Evolutionary conservation across 75 land plant species (phyloP), one percentile per base, ranked within the genome.

Genomic region (Gnetum montanum): DNA sequence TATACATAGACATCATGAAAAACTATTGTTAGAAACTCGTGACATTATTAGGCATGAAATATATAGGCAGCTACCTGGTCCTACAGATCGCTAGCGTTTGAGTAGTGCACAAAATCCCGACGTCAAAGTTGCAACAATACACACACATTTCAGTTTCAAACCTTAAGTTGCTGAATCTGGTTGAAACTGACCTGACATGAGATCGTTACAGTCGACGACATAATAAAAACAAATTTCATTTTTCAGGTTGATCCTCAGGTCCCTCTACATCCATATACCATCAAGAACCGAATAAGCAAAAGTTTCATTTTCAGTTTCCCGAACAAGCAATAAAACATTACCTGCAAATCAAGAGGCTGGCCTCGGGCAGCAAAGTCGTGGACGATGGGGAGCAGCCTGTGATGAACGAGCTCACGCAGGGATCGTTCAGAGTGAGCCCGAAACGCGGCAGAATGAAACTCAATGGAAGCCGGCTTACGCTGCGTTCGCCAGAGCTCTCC

Each of bases 381-480:
- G 4, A 82, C 46, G 23, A 75, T 72, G 2, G 82, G 77, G 3
- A 81, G 34, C 10, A 86, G 70, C 18, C 85, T 51, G n/a, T 49
- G 4, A 46, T 78, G 74, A 27, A 81, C 82, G 24, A 73, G 67
- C 49, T 81, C 79, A 4, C 57, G 53, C 23, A 86, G 65, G 13
- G 85, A 72, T 31, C 50, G 59, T 13, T 57, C 71, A 4, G 83
- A 67, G 48, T 79, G 11, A 8, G 38, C 31, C 22, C 80, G 61
- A 60, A 75, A 86, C 57, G 51, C 61, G 23, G 68, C 50, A 6
- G 88, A 84, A 60, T 79, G 83, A 60, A 84, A 70, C 70, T 73
- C 79, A 30, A 76, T 49, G 74, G 85, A 83, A 6, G 92, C 88
- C 27, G 72, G 63, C 78, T 83, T 91, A 26, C 97, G 46, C 66